Conservation (phyloP, 2,329 filamentous ascomycete genomes). For the Fusarium floridanum region DNA sequence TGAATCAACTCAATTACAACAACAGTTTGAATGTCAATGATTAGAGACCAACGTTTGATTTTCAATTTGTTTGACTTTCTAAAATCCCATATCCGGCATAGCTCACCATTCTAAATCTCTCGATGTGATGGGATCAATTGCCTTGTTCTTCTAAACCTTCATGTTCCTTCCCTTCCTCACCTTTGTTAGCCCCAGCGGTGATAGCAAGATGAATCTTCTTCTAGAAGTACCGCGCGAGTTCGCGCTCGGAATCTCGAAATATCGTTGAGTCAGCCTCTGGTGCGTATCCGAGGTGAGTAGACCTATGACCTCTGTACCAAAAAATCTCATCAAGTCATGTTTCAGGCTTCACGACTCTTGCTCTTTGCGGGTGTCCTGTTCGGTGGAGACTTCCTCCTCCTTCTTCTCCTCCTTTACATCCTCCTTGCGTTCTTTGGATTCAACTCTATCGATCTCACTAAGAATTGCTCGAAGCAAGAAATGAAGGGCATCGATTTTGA, state of each 20-base stretch:
- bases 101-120: conserved; percentile 1
- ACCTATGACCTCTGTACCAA: conserved; percentile 18
- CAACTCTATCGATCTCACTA: conserved; percentile 16
- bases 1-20: neutral
- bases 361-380: neutral
- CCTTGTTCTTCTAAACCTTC: neutral
- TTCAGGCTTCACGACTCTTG: neutral
- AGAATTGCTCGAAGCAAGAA: conserved; percentile 17
- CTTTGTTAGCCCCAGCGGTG: neutral
- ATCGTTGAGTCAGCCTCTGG: conserved; percentile 13
- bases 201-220: conserved; percentile 27
- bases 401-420: conserved; percentile 1
- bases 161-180: neutral
- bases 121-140: neutral
- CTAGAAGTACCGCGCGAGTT: neutral
- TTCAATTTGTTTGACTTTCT: neutral
- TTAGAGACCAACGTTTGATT: neutral
- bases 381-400: conserved; percentile 13
- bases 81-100: neutral
- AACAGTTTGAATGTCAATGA: neutral
- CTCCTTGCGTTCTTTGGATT: neutral
- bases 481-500: conserved; percentile 21
- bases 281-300: conserved; percentile 9
- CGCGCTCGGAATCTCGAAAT: conserved; percentile 11
- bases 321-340: conserved; percentile 10